These are phyloP conservation scores for Hypholoma sublateritium DNA, from an alignment of 768 basidiomycete species.

Conservation along the genomic window DNA sequence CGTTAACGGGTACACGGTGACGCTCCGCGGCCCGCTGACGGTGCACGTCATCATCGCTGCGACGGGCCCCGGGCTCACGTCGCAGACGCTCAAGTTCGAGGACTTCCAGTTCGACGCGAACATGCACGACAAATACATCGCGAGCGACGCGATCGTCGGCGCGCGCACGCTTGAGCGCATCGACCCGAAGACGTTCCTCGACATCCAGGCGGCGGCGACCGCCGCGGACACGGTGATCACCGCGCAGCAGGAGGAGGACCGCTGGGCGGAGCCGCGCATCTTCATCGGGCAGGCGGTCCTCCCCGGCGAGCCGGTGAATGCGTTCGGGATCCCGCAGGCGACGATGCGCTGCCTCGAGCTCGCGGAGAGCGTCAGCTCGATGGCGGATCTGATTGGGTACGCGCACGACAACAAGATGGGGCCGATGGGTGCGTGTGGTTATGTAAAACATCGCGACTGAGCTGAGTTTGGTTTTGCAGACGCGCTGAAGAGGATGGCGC, in stretches of 20 bases:
- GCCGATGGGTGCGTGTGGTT: slow-evolving; percentile 59
- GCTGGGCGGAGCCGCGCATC: slow-evolving; percentile 67
- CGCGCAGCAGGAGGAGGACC: slow-evolving; percentile 48
- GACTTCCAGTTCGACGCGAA: slow-evolving; percentile 74
- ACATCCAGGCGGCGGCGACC: slow-evolving; percentile 15
- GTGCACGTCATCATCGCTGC: slow-evolving; percentile 54
- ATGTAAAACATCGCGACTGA: no score
- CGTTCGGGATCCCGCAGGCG: slow-evolving; percentile 85
- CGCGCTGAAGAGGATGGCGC: not conserved
- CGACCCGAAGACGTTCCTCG: slow-evolving; percentile 30
- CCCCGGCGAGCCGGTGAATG: slow-evolving; percentile 83
- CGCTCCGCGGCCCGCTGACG: slow-evolving; percentile 71
- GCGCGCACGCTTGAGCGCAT: slow-evolving; percentile 43
- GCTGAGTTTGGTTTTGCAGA: not conserved
- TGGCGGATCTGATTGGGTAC: slow-evolving; percentile 75
- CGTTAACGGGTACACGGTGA: slow-evolving; percentile 76
- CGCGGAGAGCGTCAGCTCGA: slow-evolving; percentile 79
- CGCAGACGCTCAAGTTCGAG: slow-evolving; percentile 61
- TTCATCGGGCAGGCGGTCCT: slow-evolving; percentile 62
- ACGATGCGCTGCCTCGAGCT: slow-evolving; percentile 90
- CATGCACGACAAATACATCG: slow-evolving; percentile 70
- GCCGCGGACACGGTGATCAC: slow-evolving; percentile 9
- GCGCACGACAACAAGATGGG: slow-evolving; percentile 55
- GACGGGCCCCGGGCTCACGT: slow-evolving; percentile 15
- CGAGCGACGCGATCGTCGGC: slow-evolving; percentile 62